phyloP scores from a whole-genome alignment of 2,329 filamentous ascomycete species.

The Cercospora sp. region DNA sequence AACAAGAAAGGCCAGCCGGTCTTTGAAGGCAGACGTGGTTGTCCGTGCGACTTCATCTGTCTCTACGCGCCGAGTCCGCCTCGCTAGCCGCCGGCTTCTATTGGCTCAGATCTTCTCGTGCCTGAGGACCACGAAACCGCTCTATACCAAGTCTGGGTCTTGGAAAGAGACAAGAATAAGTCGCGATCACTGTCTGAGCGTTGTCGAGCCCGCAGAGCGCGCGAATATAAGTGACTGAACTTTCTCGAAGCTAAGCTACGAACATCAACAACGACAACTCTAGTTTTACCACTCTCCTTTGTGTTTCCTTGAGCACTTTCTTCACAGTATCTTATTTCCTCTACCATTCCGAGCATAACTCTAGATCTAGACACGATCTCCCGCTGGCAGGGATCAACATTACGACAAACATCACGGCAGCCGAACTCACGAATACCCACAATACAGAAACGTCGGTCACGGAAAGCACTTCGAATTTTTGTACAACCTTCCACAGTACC shows the following conservation, averaged over 20 bases:
- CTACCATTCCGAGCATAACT: background rate
- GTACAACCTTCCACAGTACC: conserved; percentile 2
- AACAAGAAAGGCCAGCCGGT: background rate
- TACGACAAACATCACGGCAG: conserved; percentile 14
- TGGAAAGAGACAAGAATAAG: conserved; percentile 24
- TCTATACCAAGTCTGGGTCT: conserved; percentile 14
- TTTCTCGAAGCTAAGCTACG: background rate
- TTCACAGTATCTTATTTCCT: background rate
- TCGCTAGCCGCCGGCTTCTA: conserved; percentile 28
- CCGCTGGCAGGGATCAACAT: conserved; percentile 33
- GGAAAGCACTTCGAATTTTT: conserved; percentile 16
- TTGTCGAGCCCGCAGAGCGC: background rate
- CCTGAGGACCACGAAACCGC: conserved; percentile 25
- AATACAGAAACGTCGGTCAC: conserved; percentile 14
- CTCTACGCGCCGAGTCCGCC: conserved; percentile 29
- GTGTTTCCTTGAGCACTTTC: conserved; percentile 9
- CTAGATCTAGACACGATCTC: conserved; percentile 20
- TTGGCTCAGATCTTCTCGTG: conserved; percentile 25
- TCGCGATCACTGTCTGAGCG: conserved; percentile 16
- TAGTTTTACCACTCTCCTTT: conserved; percentile 24
- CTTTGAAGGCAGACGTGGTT: conserved; percentile 7
- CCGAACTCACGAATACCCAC: background rate
- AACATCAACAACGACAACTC: conserved; percentile 8
- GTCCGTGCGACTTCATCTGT: conserved; percentile 22
- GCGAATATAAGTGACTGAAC: conserved; percentile 19